Conservation (phyloP, 2,329 filamentous ascomycete species). For the Immersiporthe knoxdaviesiana region DNA sequence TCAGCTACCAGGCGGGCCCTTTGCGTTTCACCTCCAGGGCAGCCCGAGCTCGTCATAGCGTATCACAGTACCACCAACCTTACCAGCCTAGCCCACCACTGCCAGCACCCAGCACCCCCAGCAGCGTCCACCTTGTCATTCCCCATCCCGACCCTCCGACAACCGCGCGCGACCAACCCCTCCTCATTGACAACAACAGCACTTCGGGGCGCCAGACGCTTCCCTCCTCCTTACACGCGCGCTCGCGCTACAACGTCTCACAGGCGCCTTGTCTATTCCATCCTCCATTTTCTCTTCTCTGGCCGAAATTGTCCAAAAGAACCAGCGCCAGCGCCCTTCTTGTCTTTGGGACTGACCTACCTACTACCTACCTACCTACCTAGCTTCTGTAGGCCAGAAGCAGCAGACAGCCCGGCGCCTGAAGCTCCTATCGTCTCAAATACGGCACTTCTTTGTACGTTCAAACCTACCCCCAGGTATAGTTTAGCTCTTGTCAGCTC, state of each 20-base stretch:
- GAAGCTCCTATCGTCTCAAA: conserved; percentile 17
- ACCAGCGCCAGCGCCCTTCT: background rate
- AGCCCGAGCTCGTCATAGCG: conserved; percentile 21
- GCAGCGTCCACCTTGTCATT: conserved; percentile 13
- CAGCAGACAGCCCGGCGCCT: conserved; percentile 17
- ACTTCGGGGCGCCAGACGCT: conserved; percentile 12
- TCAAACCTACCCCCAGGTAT: conserved; percentile 23
- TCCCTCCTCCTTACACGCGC: background rate
- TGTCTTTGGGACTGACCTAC: background rate
- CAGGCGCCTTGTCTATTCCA: background rate
- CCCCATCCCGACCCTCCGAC: conserved; percentile 23
- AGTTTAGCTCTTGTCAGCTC: conserved; percentile 16
- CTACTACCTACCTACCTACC: background rate
- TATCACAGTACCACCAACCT: background rate
- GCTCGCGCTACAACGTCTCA: background rate
- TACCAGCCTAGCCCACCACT: conserved; percentile 12
- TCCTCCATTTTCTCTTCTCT: background rate
- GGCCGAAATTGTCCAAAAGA: background rate
- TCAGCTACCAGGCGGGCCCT: conserved; percentile 19
- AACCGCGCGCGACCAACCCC: conserved; percentile 23
- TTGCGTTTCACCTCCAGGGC: conserved; percentile 17
- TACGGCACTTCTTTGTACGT: conserved; percentile 27
- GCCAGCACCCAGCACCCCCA: no score
- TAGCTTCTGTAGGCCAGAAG: conserved; percentile 3
- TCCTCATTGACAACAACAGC: conserved; percentile 15